Evolutionary conservation across 331 rosid genomes (phyloP).

Genomic region (Quercus lobata): DNA sequence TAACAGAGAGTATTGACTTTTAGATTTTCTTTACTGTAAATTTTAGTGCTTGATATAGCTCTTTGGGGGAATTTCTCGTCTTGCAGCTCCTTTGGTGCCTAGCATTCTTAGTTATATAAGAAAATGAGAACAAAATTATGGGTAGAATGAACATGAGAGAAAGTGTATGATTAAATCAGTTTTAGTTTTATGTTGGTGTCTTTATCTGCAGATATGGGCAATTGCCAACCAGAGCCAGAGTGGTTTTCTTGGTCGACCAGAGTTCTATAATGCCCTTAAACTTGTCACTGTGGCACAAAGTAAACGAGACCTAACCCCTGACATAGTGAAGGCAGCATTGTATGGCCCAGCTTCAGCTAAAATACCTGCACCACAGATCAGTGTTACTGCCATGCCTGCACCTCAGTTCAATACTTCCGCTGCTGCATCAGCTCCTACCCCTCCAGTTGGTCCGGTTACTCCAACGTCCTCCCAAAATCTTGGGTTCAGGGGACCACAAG

Average conservation of each 20-base stretch:
- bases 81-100: not conserved
- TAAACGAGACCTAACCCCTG: constrained; percentile 83
- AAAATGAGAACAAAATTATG: not conserved
- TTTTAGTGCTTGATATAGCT: not conserved
- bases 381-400: constrained; percentile 44
- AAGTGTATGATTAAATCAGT: not conserved
- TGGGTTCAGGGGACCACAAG: constrained; percentile 46
- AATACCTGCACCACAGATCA: constrained; percentile 94
- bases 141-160: not conserved
- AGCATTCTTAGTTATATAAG: not conserved
- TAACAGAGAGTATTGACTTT: not conserved
- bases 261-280: constrained; percentile 95
- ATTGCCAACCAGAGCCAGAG: constrained; percentile 74
- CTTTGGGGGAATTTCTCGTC: not conserved
- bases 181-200: constrained; percentile 10
- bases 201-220: constrained; percentile 80
- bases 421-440: constrained; percentile 33
- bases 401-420: constrained; percentile 45
- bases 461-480: constrained; percentile 44
- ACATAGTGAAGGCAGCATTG: constrained; percentile 88
- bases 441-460: constrained; percentile 36
- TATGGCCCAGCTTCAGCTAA: constrained; percentile 89
- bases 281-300: constrained; percentile 98
- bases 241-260: constrained; percentile 78
- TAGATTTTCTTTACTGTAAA: not conserved